Evolutionary conservation across 768 basidiomycete species (phyloP), one percentile per base, ranked within the genome.

Genomic region (Trametes gibbosa): DNA sequence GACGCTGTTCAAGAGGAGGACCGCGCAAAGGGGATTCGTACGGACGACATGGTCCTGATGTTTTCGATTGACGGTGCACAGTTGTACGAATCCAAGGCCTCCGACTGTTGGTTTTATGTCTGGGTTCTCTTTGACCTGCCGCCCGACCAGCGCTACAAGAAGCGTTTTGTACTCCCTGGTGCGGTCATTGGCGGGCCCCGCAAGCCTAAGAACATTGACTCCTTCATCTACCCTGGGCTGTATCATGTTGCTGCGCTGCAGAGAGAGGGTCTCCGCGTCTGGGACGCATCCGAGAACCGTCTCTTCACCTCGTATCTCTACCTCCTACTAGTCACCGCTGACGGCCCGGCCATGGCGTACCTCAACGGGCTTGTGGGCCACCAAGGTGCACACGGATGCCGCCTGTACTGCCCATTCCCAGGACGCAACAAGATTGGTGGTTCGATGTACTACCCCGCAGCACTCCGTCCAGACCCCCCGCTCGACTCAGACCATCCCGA

Each of bases 281-380:
- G 69, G 72, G 70, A 75, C 63, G 58, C 57, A 16, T 12, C 29
- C 8, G 37, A 53, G 13, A 3, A 29, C 1, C 37, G 41, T 32
- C 40, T 53, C 16, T 43, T 32, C 12, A 27, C 25, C 17, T 42
- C 47, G 0, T 45, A 41, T 9, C 46, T 80, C 75, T 60, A 27
- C 24, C 17, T 47, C 23, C 25, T 47, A 16, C 46, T 47, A 2
- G 46, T 27, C 9, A 47, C 13, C 39, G 54, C 65, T 7, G 50
- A 67, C 41, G 32, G 35, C 8, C 57, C 53, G 2, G 63, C 62
- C 8, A 58, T 65, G 59, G 34, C 59, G 0, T 58, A 64, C 10
- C 49, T 77, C 13, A 70, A 70, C 61, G 76, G 77, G 0, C 62
- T 70, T 39, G 70, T 75, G 14, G 72, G 76, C 0, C 74, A 77